phyloP scores from a whole-genome alignment of 2,329 filamentous ascomycete genomes.

The Cytospora paraplurivora region DNA sequence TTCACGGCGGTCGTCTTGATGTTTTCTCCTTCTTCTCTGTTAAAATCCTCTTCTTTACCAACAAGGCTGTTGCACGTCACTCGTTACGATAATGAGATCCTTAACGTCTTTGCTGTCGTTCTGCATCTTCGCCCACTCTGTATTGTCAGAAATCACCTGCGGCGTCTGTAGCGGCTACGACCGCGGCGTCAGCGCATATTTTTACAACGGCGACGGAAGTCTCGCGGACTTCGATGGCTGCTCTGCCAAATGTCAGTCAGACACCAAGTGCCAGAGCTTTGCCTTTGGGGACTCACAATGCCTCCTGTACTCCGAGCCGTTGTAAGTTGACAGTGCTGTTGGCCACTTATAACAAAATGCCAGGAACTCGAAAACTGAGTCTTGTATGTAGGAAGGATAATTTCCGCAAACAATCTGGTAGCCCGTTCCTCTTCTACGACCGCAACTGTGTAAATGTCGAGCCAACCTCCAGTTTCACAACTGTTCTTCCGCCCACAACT shows the following conservation, averaged over 20 bases:
- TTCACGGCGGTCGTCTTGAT: neutral
- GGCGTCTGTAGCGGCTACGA: constrained; percentile 26
- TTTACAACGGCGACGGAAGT: constrained; percentile 26
- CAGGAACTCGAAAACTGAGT: neutral
- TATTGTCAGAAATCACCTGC: constrained; percentile 15
- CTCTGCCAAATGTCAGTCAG: constrained; percentile 20
- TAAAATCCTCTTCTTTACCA: neutral
- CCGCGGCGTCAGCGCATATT: constrained; percentile 24
- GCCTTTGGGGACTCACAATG: constrained; percentile 20
- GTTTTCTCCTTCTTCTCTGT: neutral
- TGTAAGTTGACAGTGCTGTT: constrained; percentile 3
- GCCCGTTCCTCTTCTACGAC: constrained; percentile 28
- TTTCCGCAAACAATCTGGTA: constrained; percentile 24
- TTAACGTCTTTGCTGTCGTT: neutral
- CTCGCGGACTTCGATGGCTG: constrained; percentile 21
- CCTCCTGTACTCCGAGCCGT: constrained; percentile 20
- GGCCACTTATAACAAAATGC: neutral
- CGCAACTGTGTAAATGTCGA: constrained; percentile 24
- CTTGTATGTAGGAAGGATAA: constrained; percentile 11
- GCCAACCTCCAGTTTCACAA: constrained; percentile 23
- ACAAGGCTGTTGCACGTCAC: neutral
- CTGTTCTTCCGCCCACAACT: constrained; percentile 7
- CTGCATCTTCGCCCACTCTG: neutral
- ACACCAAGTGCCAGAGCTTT: constrained; percentile 22
- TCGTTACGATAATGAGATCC: constrained; percentile 8